phyloP scores from a whole-genome alignment of 495 filamentous ascomycete species.

The Evernia prunastri region DNA sequence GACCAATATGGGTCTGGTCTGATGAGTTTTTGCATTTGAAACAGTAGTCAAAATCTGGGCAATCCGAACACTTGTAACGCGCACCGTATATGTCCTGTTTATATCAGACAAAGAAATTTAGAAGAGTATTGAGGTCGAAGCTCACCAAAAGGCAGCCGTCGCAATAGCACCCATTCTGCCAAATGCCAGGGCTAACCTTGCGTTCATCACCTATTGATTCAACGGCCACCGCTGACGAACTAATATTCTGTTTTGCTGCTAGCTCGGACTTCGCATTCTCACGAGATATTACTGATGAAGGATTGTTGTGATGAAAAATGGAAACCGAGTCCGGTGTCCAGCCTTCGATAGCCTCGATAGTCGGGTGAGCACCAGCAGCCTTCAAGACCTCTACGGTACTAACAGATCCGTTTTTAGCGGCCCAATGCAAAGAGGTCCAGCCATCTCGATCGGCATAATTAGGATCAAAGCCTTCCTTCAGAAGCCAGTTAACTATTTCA shows the following conservation, averaged over 20 bases:
- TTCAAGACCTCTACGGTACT: background rate
- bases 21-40: slow-evolving; percentile 7
- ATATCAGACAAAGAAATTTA: background rate
- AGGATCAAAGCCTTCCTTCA: too few species aligned
- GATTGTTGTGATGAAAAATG: background rate
- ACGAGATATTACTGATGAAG: background rate
- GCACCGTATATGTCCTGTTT: background rate
- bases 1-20: background rate
- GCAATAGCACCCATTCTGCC: background rate
- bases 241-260: background rate
- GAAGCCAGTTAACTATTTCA: too few species aligned
- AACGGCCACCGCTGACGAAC: too few species aligned
- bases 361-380: background rate
- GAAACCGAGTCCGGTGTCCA: background rate
- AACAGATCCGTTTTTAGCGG: background rate
- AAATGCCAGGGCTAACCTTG: slow-evolving; percentile 9
- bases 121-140: background rate
- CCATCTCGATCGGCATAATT: background rate
- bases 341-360: background rate
- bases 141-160: slow-evolving; percentile 3
- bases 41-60: slow-evolving; percentile 7
- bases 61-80: slow-evolving; percentile 3
- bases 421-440: background rate
- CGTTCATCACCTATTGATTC: slow-evolving; percentile 5
- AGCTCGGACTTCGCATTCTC: background rate